Conservation (phyloP, 2,329 filamentous ascomycete species). For the Bipolaris sorokiniana region DNA sequence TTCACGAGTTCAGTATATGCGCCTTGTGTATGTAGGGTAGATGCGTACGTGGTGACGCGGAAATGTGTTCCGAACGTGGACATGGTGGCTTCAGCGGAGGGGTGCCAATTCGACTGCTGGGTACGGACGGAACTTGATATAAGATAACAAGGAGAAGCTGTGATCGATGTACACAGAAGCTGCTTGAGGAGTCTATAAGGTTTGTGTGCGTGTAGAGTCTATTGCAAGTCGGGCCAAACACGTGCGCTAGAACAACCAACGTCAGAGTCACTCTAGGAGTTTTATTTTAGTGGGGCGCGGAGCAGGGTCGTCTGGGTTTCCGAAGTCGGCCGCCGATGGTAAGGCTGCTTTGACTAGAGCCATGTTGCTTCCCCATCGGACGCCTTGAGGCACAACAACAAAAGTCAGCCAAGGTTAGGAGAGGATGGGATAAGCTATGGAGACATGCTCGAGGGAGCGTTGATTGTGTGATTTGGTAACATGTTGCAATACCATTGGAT, state of each 20-base stretch:
- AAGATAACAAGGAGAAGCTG: not conserved
- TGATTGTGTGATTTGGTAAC: not conserved
- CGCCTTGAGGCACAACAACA: not conserved
- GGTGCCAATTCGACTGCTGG: constrained; percentile 10
- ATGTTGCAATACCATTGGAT: not conserved
- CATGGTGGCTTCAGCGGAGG: constrained; percentile 26
- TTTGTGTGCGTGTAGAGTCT: not conserved
- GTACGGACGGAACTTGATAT: constrained; percentile 1
- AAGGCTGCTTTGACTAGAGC: constrained; percentile 3
- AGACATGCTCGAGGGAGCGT: not conserved
- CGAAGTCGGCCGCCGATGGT: constrained; percentile 19
- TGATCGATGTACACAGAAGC: constrained; percentile 7
- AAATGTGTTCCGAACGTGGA: constrained; percentile 87
- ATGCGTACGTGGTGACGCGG: constrained; percentile 77
- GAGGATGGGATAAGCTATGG: not conserved
- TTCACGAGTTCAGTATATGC: constrained; percentile 29
- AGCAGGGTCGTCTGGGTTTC: constrained; percentile 22
- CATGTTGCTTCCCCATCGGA: constrained; percentile 1
- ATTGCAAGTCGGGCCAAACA: constrained; percentile 9
- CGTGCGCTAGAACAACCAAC: constrained; percentile 16
- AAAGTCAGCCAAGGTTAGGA: not conserved
- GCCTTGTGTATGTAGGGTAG: not conserved
- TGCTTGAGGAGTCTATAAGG: not conserved
- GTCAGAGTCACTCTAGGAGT: constrained; percentile 29
- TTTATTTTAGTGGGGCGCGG: constrained; percentile 32